Conservation (phyloP, 2,329 filamentous ascomycete species). For the Cytospora chrysosperma region DNA sequence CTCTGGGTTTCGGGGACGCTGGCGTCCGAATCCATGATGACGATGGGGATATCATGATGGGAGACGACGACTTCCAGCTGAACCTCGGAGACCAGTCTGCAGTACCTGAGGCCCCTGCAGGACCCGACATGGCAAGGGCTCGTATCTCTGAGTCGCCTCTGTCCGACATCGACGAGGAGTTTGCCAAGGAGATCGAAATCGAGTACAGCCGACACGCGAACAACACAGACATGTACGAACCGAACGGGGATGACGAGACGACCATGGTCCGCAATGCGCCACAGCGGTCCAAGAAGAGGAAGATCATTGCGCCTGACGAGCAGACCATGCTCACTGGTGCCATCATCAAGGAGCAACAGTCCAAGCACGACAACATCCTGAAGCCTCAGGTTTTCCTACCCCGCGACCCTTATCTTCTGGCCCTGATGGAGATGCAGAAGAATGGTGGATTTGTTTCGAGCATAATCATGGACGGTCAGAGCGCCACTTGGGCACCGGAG, state of each 20-base stretch:
- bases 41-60: slow-evolving; percentile 65
- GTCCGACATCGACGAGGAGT: slow-evolving; percentile 66
- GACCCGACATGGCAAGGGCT: slow-evolving; percentile 50
- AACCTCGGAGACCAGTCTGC: slow-evolving; percentile 60
- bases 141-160: slow-evolving; percentile 70
- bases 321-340: slow-evolving; percentile 73
- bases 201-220: slow-evolving; percentile 53
- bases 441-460: slow-evolving; percentile 86
- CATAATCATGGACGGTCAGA: slow-evolving; percentile 78
- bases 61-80: slow-evolving; percentile 63
- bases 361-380: slow-evolving; percentile 81
- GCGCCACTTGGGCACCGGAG: slow-evolving; percentile 84
- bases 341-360: slow-evolving; percentile 83
- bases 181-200: slow-evolving; percentile 58
- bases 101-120: slow-evolving; percentile 48
- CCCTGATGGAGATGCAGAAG: slow-evolving; percentile 88
- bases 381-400: slow-evolving; percentile 81
- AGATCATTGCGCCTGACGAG: slow-evolving; percentile 76
- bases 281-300: slow-evolving; percentile 73
- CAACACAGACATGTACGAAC: slow-evolving; percentile 61
- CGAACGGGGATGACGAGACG: slow-evolving; percentile 55
- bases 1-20: slow-evolving; percentile 53
- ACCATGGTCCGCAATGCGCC: slow-evolving; percentile 66
- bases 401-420: slow-evolving; percentile 80
- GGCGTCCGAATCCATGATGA: slow-evolving; percentile 60